Evolutionary conservation across 805 yeast species (phyloP), one percentile per base, ranked within the genome.

Genomic region (Kodamaea kaohsiungensis): DNA sequence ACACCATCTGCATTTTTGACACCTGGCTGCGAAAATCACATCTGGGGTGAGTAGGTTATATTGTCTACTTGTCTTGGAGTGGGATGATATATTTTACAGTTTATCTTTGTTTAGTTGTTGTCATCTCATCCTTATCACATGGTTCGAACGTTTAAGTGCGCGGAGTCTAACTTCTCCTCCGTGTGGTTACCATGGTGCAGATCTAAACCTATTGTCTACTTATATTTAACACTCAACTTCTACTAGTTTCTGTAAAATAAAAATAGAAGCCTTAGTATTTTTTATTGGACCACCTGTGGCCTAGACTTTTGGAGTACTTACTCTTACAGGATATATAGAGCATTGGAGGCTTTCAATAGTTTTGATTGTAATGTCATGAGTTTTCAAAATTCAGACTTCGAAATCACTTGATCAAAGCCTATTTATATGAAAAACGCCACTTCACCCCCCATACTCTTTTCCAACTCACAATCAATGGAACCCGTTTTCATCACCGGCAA

Each of bases 371-470:
- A n/a, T n/a, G n/a, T n/a, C n/a, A n/a, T n/a, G n/a, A n/a, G n/a
- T n/a, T n/a, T n/a, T n/a, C n/a, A n/a, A n/a, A n/a, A n/a, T n/a
- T n/a, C n/a, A n/a, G n/a, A n/a, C n/a, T n/a, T n/a, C n/a, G n/a
- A n/a, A n/a, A n/a, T n/a, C n/a, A n/a, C n/a, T n/a, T n/a, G n/a
- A n/a, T n/a, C n/a, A n/a, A n/a, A n/a, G n/a, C n/a, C n/a, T n/a
- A n/a, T n/a, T 15, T 16, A 47, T 30, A 35, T 30, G 35, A 47
- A 47, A 47, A 30, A 13, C 37, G 27, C 35, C 48, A 45, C 37
- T 13, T 30, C 48, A 45, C 35, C 15, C 48, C 27, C 46, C 25
- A 19, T 18, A 13, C 27, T 18, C 16, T 30, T 45, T 19, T 45
- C 48, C 48, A 25, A n/a, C 37, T 45, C 37, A 12, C 7, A 25